Base-by-base conservation (phyloP, 345 rosid species). In the Murraya koenigii region DNA sequence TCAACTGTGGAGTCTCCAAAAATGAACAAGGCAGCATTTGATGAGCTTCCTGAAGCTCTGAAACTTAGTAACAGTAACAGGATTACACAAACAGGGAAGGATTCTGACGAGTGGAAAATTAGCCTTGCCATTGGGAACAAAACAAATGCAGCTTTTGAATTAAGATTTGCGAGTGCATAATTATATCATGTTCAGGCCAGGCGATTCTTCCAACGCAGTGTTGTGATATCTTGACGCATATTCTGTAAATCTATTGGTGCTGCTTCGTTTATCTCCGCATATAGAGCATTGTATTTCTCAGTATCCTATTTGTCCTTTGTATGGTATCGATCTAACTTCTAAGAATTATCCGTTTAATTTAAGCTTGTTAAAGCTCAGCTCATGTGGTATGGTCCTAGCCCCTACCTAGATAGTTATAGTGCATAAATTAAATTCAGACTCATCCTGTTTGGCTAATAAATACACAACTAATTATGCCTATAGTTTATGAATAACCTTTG, bases 1-100 rank as follows among this genome's bases (percentile, higher is more conserved):
- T 89, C 90, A 1, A 86, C 90, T 1, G 80, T 71, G 74, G 92
- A 89, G 82, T 87, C 90, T 9, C 92, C 92, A 25, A 89, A 89
- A 66, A 87, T 76, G 81, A 89, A 89, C 47, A 87, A 80, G 0
- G 89, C 86, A 55, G 36, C 1, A 19, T 26, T 5, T 20, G 26
- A 56, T 60, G 56, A 9, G 71, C 9, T 25, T 26, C 66, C 79
- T 59, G 63, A 82, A 39, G 56, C 66, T 1, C 33, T 33, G 70
- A 30, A 30, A 39, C 20, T 32, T 8, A 10, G 5, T 15, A 62
- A 76, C 36, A 66, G 11, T 8, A 49, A 49, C 25, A 76, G 22
- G 19, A 54, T 36, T 5, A 54, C 61, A 63, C 35, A 59, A 10
- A 61, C 2, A 6, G 36, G 39, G 8, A 75, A 69, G 55, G 10